These are phyloP conservation scores for Dendrobium huoshanense DNA, from an alignment of 106 monocot species.

Conservation along the genomic window DNA sequence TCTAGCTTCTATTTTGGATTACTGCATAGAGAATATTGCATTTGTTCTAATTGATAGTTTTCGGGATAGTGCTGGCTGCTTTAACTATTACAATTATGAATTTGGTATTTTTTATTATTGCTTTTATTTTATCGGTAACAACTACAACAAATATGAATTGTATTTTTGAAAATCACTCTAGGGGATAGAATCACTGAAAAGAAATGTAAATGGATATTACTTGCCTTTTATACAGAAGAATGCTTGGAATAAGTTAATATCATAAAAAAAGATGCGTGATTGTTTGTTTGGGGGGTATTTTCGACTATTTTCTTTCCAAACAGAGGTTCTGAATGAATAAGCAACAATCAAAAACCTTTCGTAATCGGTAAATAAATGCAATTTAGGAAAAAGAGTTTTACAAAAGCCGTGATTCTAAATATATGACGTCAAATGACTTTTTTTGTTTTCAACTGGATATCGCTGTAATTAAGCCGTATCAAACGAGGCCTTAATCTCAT, in stretches of 20 bases:
- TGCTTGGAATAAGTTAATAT: background rate
- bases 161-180: background rate
- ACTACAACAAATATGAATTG: background rate
- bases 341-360: too few species aligned
- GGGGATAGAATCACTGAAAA: background rate
- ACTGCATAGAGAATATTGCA: background rate
- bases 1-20: background rate
- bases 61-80: background rate
- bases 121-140: background rate
- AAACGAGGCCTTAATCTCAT: too few species aligned
- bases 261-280: background rate
- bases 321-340: too few species aligned
- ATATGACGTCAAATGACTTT: too few species aligned
- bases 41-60: background rate
- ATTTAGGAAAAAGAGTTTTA: too few species aligned
- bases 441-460: too few species aligned
- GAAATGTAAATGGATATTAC: background rate
- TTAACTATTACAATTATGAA: background rate
- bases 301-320: too few species aligned
- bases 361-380: too few species aligned
- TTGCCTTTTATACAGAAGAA: background rate
- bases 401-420: too few species aligned
- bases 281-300: background rate
- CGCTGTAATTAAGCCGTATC: too few species aligned
- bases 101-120: background rate